Evolutionary conservation across 371 early-diverging fungal species (phyloP).

Genomic region (Amoeboaphelidium occidentale): DNA sequence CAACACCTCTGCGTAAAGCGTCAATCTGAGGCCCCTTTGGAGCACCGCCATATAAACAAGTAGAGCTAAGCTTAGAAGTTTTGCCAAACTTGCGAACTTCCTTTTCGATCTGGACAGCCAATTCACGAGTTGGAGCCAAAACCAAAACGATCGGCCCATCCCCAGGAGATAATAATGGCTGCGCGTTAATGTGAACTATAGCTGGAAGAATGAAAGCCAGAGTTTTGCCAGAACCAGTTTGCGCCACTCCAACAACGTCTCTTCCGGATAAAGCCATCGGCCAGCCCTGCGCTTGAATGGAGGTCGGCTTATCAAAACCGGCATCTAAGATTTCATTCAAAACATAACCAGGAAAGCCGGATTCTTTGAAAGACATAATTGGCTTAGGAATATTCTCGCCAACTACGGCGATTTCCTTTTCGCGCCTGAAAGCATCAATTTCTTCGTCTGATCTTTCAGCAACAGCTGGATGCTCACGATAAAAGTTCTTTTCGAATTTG

Average conservation of each 20-base stretch:
- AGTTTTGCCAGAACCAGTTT: conserved; percentile 98
- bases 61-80: conserved; percentile 66
- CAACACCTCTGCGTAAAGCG: conserved; percentile 66
- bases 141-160: conserved; percentile 93
- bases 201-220: conserved; percentile 90
- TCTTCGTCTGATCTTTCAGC: conserved; percentile 15
- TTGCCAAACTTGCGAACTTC: conserved; percentile 78
- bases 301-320: conserved; percentile 75
- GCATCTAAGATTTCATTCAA: conserved; percentile 54
- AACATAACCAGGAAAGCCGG: conserved; percentile 30
- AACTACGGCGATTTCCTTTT: conserved; percentile 23
- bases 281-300: conserved; percentile 98
- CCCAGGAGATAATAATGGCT: conserved; percentile 68
- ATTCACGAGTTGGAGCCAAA: conserved; percentile 78
- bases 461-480: conserved; percentile 17
- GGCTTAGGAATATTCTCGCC: conserved; percentile 33
- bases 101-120: conserved; percentile 81
- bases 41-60: conserved; percentile 91
- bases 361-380: conserved; percentile 23
- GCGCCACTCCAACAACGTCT: conserved; percentile 94
- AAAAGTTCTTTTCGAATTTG: conserved; percentile 60
- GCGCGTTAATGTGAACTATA: conserved; percentile 95
- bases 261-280: conserved; percentile 96
- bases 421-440: conserved; percentile 19
- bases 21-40: conserved; percentile 83